Evolutionary conservation across 2,329 filamentous ascomycete species (phyloP), one percentile per base, ranked within the genome.

Genomic region (Ascochyta rabiei): DNA sequence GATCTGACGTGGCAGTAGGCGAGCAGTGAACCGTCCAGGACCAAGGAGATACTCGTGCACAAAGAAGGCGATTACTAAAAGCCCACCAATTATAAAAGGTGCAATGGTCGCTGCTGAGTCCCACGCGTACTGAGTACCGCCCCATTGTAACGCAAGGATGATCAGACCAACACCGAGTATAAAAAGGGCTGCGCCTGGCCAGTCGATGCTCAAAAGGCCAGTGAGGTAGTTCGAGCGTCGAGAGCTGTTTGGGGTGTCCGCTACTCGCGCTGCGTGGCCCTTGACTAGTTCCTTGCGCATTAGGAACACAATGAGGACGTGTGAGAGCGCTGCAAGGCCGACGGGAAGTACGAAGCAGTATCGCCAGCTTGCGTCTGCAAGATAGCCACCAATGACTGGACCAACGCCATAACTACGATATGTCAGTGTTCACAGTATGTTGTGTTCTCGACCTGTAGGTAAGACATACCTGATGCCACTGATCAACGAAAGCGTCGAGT

Each of bases 321-420:
- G 76, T 6, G 80, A 82, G 18, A 82, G 62, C 19, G 81, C 56
- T 12, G 71, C 63, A 16, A 73, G 57, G 7, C 68, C 64, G 23
- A 71, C 64, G 13, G 72, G 66, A 6, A 89, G 80, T 33, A 81
- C 84, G 67, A 89, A 89, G 64, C 85, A 86, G 80, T 87, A 89
- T 44, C 86, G 76, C 86, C 87, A 89, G 59, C 79, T 81, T 4
- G 78, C 72, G 31, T 77, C 74, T 18, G 82, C 82, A 12, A 86
- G 76, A 53, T 82, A 83, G 0, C 77, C 86, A 37, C 87, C 87
- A 21, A 88, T 75, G 2, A 88, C 80, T 0, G 87, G 87, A 0
- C 87, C 86, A 10, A 87, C 62, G 1, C 80, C 81, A 65, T 85
- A 89, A 12, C 83, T 73, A 21, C 5, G 24, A 6, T 13, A 34